phyloP scores from a whole-genome alignment of 805 yeast species.

The Metschnikowia continentalis region DNA sequence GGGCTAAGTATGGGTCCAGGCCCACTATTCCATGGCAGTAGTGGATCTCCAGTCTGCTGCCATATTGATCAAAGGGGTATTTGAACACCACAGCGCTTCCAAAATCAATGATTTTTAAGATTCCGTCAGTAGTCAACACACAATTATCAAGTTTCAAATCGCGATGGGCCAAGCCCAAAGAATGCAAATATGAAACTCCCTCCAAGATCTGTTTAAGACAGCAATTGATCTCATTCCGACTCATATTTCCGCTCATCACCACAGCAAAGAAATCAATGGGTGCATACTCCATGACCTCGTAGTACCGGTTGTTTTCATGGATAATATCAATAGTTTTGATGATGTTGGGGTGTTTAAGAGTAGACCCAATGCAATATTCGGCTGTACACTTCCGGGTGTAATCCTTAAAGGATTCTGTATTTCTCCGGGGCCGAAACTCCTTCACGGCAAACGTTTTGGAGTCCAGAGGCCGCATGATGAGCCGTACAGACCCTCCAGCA shows the following conservation, averaged over 20 bases:
- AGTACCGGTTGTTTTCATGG: slow-evolving; percentile 65
- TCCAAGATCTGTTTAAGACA: slow-evolving; percentile 69
- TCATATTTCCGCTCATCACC: slow-evolving; percentile 82
- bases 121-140: slow-evolving; percentile 70
- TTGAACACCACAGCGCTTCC: slow-evolving; percentile 81
- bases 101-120: slow-evolving; percentile 74
- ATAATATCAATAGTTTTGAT: slow-evolving; percentile 76
- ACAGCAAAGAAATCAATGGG: slow-evolving; percentile 82
- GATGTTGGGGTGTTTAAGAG: slow-evolving; percentile 76
- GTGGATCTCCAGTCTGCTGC: slow-evolving; percentile 40
- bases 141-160: slow-evolving; percentile 82
- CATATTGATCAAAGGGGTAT: slow-evolving; percentile 60
- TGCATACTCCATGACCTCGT: slow-evolving; percentile 92
- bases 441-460: slow-evolving; percentile 76
- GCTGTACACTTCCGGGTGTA: slow-evolving; percentile 85
- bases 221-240: slow-evolving; percentile 77
- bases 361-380: slow-evolving; percentile 83
- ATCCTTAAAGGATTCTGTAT: slow-evolving; percentile 67
- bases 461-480: slow-evolving; percentile 64
- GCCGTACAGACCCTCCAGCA: slow-evolving; percentile 83
- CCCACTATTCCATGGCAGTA: slow-evolving; percentile 70
- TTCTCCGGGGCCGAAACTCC: slow-evolving; percentile 70
- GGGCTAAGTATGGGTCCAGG: slow-evolving; percentile 82
- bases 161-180: slow-evolving; percentile 77
- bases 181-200: slow-evolving; percentile 71